These are phyloP conservation scores for Trichosanthes cucumerina DNA, from an alignment of 306 rosid species.

Conservation along the genomic window DNA sequence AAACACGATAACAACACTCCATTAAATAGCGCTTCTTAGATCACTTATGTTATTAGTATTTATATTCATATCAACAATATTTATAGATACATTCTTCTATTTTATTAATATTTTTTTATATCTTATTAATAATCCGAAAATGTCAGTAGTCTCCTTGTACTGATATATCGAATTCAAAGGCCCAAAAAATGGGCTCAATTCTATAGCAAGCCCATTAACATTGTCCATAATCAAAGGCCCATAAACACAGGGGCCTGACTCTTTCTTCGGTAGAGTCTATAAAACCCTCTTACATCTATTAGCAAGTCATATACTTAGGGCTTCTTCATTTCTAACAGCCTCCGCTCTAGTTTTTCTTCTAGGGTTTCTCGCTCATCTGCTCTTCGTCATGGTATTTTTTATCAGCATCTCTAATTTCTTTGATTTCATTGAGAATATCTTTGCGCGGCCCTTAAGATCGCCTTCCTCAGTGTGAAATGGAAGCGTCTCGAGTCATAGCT, in stretches of 20 bases:
- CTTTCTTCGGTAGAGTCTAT: neutral
- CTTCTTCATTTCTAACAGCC: neutral
- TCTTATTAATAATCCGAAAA: no score
- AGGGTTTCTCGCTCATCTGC: neutral
- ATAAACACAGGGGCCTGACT: neutral
- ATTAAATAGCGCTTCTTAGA: no score
- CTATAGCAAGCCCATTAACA: neutral
- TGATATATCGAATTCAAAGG: neutral
- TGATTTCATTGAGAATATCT: neutral
- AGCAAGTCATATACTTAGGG: neutral
- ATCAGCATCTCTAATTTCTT: neutral
- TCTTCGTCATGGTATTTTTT: neutral
- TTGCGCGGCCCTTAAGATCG: constrained; percentile 92
- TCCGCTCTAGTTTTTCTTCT: neutral
- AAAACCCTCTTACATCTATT: neutral
- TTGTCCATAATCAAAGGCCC: neutral
- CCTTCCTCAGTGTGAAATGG: constrained; percentile 51
- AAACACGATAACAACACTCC: no score
- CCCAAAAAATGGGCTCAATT: neutral
- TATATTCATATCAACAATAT: no score
- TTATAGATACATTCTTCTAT: no score
- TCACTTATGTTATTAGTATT: no score
- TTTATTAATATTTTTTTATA: no score
- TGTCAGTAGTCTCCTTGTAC: neutral
- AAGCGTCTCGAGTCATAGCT: constrained; percentile 90